Evolutionary conservation across 495 filamentous ascomycete species (phyloP).

Genomic region (Hypoxylon fragiforme): DNA sequence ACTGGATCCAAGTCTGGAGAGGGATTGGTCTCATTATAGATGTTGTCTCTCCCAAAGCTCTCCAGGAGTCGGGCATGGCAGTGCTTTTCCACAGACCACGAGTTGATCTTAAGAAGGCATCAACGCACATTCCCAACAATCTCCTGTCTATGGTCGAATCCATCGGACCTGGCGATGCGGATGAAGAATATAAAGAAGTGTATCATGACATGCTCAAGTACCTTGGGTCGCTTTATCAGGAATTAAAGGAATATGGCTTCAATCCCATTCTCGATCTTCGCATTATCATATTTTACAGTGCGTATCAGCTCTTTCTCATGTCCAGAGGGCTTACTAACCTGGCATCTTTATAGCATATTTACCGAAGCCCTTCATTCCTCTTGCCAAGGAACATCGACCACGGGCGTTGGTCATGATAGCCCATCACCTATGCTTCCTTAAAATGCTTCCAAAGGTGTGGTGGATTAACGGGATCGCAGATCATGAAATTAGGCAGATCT

Average conservation of each 20-base stretch:
- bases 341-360: constrained; percentile 43
- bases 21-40: constrained; percentile 50
- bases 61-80: constrained; percentile 40
- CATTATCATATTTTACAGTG: constrained; percentile 46
- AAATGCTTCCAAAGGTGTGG: constrained; percentile 44
- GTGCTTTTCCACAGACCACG: constrained; percentile 45
- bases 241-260: constrained; percentile 43
- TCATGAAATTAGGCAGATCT: constrained; percentile 46
- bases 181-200: constrained; percentile 30
- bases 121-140: constrained; percentile 42
- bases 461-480: constrained; percentile 49
- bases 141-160: constrained; percentile 49
- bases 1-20: constrained; percentile 53
- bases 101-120: constrained; percentile 41
- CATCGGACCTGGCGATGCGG: constrained; percentile 38
- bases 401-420: constrained; percentile 58
- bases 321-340: constrained; percentile 48
- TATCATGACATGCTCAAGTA: constrained; percentile 46
- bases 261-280: constrained; percentile 42
- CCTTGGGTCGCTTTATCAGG: constrained; percentile 49
- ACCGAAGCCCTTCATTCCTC: constrained; percentile 53
- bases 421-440: constrained; percentile 49
- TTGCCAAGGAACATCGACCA: constrained; percentile 54
- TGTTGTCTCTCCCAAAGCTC: constrained; percentile 22
- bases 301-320: not conserved